Base-by-base conservation (phyloP, 257 asterid genomes). In the Paulownia fortunei region DNA sequence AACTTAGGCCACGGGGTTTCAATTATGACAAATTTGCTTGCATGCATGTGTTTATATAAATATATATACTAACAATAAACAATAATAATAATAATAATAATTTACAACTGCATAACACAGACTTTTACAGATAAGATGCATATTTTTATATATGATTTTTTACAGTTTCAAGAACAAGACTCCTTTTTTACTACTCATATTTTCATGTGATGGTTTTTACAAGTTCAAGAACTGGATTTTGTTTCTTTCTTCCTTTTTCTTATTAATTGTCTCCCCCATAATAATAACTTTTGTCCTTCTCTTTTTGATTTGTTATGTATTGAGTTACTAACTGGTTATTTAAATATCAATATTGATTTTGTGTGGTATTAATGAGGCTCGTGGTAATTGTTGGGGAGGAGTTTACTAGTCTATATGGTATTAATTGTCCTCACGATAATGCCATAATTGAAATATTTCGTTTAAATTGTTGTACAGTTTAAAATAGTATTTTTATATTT, bases 181-280 rank as follows among this genome's bases (percentile, higher is more conserved):
- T n/a, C 26, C 9, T 6, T 37, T 37, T 37, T 6, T 37, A 37
- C 5, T 19, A 51, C 77, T 55, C 8, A 56, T 75, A 47, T 49
- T 75, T 74, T 56, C 79, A 61, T 74, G 79, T 61, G 79, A 76
- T 34, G n/a, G 68, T 2, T 54, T 73, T 72, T 41, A 15, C 26
- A 55, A 18, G 34, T 67, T 68, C 54, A 44, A 77, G 76, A 58
- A 42, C 32, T 77, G 44, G 47, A 21, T 68, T 77, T 61, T 63
- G 73, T 61, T 61, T 74, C 46, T 58, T 73, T 51, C 23, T 39
- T 54, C 46, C 3, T 11, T 6, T 52, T 36, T 46, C 44, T 26
- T 30, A 9, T 39, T 58, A 11, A 18, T 54, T 24, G 3, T 54
- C 8, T 19, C 23, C 21, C 23, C 19, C 23, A n/a, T n/a, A n/a